Conservation (phyloP, 2,329 filamentous ascomycete species). For the Sporothrix dimorphospora region DNA sequence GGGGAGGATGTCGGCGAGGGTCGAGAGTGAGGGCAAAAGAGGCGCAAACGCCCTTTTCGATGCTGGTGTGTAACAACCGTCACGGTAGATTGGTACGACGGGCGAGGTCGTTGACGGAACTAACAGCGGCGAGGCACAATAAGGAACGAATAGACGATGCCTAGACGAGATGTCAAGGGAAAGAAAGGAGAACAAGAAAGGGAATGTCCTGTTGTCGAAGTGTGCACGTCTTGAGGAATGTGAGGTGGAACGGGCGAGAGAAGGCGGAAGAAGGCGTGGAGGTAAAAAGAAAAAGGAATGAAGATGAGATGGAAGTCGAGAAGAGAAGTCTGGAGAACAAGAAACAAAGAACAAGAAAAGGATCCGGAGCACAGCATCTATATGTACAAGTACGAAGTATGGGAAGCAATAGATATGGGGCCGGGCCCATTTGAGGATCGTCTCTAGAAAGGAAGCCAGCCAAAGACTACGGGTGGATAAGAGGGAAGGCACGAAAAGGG, state of each 20-base stretch:
- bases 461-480: slow-evolving; percentile 12
- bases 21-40: not conserved
- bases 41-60: slow-evolving; percentile 6
- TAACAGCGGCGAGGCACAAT: not conserved
- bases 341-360: slow-evolving; percentile 17
- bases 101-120: not conserved
- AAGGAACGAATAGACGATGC: not conserved
- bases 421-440: slow-evolving; percentile 13
- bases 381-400: slow-evolving; percentile 21
- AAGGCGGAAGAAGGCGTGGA: not conserved
- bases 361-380: slow-evolving; percentile 23
- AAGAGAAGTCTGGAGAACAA: slow-evolving; percentile 8
- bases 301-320: slow-evolving; percentile 1
- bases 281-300: not conserved
- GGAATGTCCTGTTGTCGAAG: not conserved
- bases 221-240: not conserved
- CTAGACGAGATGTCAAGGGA: not conserved
- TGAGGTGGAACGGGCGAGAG: not conserved
- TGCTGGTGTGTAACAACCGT: slow-evolving; percentile 1
- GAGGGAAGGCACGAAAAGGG: not conserved
- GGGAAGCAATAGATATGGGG: slow-evolving; percentile 17
- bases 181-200: not conserved
- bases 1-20: not conserved
- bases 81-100: not conserved
- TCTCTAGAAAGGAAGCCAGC: slow-evolving; percentile 10